Evolutionary conservation across 2,329 filamentous ascomycete genomes (phyloP), one percentile per base, ranked within the genome.

Genomic region (Fusarium nodosum): DNA sequence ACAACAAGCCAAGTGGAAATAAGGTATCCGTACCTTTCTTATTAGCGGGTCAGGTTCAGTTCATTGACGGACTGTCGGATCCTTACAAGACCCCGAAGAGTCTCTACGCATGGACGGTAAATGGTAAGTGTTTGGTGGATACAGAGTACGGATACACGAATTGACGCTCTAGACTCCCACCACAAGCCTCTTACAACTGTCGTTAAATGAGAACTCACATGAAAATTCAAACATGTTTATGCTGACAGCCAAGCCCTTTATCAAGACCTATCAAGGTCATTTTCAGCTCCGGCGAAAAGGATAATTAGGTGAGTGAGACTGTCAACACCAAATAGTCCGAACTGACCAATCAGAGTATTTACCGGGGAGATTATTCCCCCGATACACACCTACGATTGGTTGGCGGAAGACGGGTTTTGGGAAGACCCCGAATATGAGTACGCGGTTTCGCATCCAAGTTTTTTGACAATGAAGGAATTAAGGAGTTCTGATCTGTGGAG

Each of bases 11-110:
- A 22, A 30, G 20, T 20, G 41, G 52, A 36, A 48, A 47, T 36
- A 56, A 36, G 22, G 33, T 22, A 22, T 13, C n/a, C 26, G 48
- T 34, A 30, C 28, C 28, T 36, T 34, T 16, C 36, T 39, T 34
- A 34, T 51, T 54, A 60, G 56, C 54, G 56, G 58, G 59, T 55
- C 54, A 51, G 48, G 47, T 60, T 62, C 42, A 63, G 45, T 55
- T 60, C 41, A 60, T 52, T 52, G 53, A 33, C 31, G 16, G 63
- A 68, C 74, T 74, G 73, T 78, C 77, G 77, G 77, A 75, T 60
- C 72, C 60, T 57, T 78, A 50, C 56, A 77, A 76, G 69, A 78
- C 66, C 66, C 78, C 78, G 78, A 78, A 57, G 45, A 30, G 38
- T 30, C 22, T 22, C 22, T 22, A 22, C 22, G 22, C 22, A 22